These are phyloP conservation scores for Pachyrhizus erosus DNA, from an alignment of 306 rosid species.

Conservation along the genomic window DNA sequence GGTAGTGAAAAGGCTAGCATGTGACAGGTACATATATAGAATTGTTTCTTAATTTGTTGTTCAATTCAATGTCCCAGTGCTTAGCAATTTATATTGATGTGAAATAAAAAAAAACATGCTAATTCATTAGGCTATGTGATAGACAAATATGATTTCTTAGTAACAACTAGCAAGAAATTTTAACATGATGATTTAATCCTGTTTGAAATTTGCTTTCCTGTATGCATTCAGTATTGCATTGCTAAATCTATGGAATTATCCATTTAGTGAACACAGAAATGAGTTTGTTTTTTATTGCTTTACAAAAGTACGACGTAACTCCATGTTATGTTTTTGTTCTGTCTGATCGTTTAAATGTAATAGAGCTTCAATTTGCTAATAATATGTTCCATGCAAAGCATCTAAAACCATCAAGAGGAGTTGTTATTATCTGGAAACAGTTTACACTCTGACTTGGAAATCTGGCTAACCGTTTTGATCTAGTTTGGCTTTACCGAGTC, in stretches of 20 bases:
- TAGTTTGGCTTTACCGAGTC: background rate
- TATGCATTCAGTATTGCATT: background rate
- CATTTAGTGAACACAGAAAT: background rate
- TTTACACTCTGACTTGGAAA: background rate
- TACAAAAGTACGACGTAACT: background rate
- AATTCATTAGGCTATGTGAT: background rate
- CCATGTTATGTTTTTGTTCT: background rate
- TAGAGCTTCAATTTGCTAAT: background rate
- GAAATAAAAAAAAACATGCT: no score
- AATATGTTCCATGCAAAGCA: background rate
- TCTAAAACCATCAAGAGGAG: background rate
- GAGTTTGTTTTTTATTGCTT: background rate
- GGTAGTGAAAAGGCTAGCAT: conserved; percentile 56
- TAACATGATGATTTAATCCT: background rate
- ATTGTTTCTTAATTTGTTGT: background rate
- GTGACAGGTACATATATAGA: conserved; percentile 50
- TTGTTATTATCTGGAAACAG: background rate
- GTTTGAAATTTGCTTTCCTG: background rate
- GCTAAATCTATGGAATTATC: background rate
- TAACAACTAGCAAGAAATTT: background rate
- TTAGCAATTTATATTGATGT: background rate
- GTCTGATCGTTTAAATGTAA: background rate
- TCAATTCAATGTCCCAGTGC: background rate
- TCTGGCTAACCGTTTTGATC: background rate
- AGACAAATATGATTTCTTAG: background rate